Conservation (phyloP, 495 filamentous ascomycete species). For the Penicillium ochrochloron region DNA sequence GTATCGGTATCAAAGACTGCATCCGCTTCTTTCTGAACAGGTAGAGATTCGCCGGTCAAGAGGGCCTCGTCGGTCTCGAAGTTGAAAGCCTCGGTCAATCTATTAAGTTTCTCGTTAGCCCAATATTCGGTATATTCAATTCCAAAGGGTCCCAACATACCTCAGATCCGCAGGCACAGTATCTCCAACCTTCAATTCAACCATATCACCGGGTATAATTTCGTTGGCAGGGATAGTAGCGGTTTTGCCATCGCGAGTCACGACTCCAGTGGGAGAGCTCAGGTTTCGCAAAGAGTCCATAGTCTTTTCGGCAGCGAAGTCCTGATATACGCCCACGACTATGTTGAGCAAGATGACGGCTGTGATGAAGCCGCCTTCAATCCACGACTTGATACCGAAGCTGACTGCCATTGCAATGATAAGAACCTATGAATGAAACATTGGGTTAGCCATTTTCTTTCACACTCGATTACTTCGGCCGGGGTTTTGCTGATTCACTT, state of each 20-base stretch:
- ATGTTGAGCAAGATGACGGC: conserved; percentile 71
- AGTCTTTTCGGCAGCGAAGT: conserved; percentile 74
- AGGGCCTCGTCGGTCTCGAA: conserved; percentile 76
- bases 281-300: conserved; percentile 72
- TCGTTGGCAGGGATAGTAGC: conserved; percentile 57
- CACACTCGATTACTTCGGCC: background rate
- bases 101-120: conserved; percentile 21
- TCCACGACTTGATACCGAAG: conserved; percentile 70
- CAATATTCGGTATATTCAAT: background rate
- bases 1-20: conserved; percentile 51
- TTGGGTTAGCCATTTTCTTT: conserved; percentile 12
- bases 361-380: conserved; percentile 71
- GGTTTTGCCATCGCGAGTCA: conserved; percentile 58
- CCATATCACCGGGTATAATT: conserved; percentile 67
- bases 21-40: conserved; percentile 63
- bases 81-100: conserved; percentile 69
- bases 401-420: conserved; percentile 73
- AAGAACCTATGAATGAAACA: conserved; percentile 53
- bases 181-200: conserved; percentile 81
- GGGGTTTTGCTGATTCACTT: conserved; percentile 12
- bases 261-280: conserved; percentile 64
- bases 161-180: conserved; percentile 75
- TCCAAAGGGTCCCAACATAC: conserved; percentile 28
- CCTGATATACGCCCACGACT: conserved; percentile 70
- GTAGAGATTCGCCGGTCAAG: conserved; percentile 78